phyloP scores from a whole-genome alignment of 2,329 filamentous ascomycete genomes.

The Cytospora piceae region DNA sequence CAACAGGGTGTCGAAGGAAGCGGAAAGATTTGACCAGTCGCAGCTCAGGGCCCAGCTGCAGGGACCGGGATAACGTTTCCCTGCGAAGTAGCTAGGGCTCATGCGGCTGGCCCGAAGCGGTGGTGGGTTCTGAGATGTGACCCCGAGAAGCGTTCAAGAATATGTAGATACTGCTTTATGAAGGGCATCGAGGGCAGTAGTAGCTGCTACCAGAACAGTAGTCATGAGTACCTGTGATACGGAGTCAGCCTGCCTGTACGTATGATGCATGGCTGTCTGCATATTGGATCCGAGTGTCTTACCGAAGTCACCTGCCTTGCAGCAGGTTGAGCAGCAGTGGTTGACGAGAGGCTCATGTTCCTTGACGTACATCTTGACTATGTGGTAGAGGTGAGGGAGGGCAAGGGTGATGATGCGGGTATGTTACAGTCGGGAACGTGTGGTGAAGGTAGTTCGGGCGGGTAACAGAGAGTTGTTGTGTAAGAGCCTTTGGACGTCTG shows the following conservation, averaged over 20 bases:
- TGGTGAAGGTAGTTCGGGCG: neutral
- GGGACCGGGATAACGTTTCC: slow-evolving; percentile 22
- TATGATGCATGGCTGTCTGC: neutral
- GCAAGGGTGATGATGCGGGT: neutral
- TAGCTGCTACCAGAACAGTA: slow-evolving; percentile 47
- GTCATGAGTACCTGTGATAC: slow-evolving; percentile 46
- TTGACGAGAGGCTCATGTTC: slow-evolving; percentile 50
- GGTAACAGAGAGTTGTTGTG: slow-evolving; percentile 9
- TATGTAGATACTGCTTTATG: slow-evolving; percentile 35
- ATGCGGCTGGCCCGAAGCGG: slow-evolving; percentile 37
- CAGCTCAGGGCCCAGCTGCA: slow-evolving; percentile 25
- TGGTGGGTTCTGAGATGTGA: slow-evolving; percentile 19
- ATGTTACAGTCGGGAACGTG: neutral
- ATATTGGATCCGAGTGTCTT: neutral
- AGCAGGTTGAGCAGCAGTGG: slow-evolving; percentile 57
- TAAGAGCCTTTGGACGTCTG: neutral
- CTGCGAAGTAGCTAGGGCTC: neutral
- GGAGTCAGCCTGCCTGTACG: neutral
- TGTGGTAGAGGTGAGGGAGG: neutral
- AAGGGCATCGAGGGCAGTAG: slow-evolving; percentile 49
- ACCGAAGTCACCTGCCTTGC: slow-evolving; percentile 54
- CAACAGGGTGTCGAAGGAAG: slow-evolving; percentile 7
- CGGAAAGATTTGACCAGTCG: slow-evolving; percentile 22
- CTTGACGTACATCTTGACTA: slow-evolving; percentile 45
- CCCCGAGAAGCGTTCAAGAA: neutral